These are phyloP conservation scores for Elsinoe perseae DNA, from an alignment of 2,329 filamentous ascomycete genomes.

Conservation along the genomic window DNA sequence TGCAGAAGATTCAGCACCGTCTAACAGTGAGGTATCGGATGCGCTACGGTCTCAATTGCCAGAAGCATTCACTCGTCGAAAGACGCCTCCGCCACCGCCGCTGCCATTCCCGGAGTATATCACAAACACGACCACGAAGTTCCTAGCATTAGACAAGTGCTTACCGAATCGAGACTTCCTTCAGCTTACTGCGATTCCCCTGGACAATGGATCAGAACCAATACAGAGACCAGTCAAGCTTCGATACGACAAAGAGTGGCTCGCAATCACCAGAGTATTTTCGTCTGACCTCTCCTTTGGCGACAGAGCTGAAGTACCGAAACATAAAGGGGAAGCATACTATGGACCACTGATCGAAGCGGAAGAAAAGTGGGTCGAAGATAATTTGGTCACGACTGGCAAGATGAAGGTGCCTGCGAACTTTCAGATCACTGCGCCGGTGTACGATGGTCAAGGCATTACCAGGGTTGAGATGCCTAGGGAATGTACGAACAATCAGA, in stretches of 20 bases:
- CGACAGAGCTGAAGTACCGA: conserved; percentile 46
- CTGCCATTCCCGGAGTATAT: conserved; percentile 64
- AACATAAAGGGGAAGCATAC: conserved; percentile 58
- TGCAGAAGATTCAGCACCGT: conserved; percentile 13
- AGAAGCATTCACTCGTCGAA: conserved; percentile 55
- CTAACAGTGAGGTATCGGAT: conserved; percentile 44
- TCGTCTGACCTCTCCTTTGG: conserved; percentile 56
- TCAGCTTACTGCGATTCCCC: conserved; percentile 61
- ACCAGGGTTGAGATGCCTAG: conserved; percentile 55
- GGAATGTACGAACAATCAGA: conserved; percentile 86
- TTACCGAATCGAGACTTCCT: conserved; percentile 72
- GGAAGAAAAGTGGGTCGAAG: conserved; percentile 71
- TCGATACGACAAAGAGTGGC: conserved; percentile 87
- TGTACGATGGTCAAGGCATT: conserved; percentile 55
- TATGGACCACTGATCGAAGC: conserved; percentile 62
- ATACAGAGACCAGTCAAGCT: conserved; percentile 50
- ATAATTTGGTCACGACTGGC: conserved; percentile 57
- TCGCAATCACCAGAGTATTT: conserved; percentile 83
- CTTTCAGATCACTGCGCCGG: conserved; percentile 68
- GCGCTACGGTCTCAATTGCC: conserved; percentile 67
- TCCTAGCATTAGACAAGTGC: conserved; percentile 89
- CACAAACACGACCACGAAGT: conserved; percentile 69
- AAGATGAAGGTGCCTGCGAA: conserved; percentile 67
- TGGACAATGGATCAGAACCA: conserved; percentile 32
- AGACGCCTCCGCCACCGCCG: conserved; percentile 32